These are phyloP conservation scores for Camellia sinensis DNA, from an alignment of 148 eudicot genomes.

Conservation along the genomic window DNA sequence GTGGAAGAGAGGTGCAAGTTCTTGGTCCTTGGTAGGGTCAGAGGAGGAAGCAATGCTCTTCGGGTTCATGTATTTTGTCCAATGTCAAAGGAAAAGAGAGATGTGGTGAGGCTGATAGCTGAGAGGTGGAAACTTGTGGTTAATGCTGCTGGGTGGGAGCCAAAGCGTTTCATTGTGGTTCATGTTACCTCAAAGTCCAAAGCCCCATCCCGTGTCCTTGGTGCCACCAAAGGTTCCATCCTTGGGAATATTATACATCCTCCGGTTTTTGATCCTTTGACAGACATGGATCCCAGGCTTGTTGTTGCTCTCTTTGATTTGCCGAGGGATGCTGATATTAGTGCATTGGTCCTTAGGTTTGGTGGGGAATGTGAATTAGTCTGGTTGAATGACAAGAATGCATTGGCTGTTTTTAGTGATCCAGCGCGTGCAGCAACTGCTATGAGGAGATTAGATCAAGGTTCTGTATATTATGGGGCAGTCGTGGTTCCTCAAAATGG, in stretches of 20 bases:
- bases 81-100: slow-evolving; percentile 85
- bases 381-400: slow-evolving; percentile 98
- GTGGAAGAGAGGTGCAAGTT: slow-evolving; percentile 91
- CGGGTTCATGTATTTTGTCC: slow-evolving; percentile 88
- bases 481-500: slow-evolving; percentile 46
- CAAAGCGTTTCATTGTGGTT: slow-evolving; percentile 72
- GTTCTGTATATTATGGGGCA: slow-evolving; percentile 77
- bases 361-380: slow-evolving; percentile 98
- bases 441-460: slow-evolving; percentile 95
- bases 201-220: slow-evolving; percentile 71
- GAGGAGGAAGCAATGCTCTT: slow-evolving; percentile 43
- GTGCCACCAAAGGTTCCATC: slow-evolving; percentile 56
- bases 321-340: slow-evolving; percentile 87
- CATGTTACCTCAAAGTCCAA: slow-evolving; percentile 77
- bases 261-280: slow-evolving; percentile 55
- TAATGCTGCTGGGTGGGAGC: slow-evolving; percentile 93
- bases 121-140: slow-evolving; percentile 92
- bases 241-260: slow-evolving; percentile 41
- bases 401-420: slow-evolving; percentile 84
- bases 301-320: slow-evolving; percentile 84
- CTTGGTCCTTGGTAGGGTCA: slow-evolving; percentile 74
- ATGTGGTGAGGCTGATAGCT: slow-evolving; percentile 81
- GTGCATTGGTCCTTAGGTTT: slow-evolving; percentile 84
- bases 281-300: slow-evolving; percentile 93
- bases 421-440: slow-evolving; percentile 96